Percentiles rank a stretch among this genome's conserved stretches.
Conservation (phyloP, 768 basidiomycete genomes). For the Solioccasus polychromus region DNA sequence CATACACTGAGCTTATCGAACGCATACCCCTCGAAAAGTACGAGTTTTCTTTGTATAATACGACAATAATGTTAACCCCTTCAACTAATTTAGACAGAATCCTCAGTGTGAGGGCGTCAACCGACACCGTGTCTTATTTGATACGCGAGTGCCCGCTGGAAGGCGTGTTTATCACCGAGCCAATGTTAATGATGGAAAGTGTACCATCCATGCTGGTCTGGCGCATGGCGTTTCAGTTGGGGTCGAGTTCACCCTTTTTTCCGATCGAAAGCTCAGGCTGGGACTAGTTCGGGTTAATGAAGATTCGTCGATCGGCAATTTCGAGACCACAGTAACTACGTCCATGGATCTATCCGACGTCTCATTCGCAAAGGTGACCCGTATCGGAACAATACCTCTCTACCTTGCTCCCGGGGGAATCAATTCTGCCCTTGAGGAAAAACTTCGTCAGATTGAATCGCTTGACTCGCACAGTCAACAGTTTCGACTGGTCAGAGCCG, state of each 20-base stretch:
- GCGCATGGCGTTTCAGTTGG: no score
- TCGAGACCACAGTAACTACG: no score
- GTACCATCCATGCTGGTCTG: neutral
- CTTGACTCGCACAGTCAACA: no score
- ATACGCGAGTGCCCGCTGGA: slow-evolving; percentile 13
- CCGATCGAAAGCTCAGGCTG: no score
- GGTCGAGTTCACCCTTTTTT: no score
- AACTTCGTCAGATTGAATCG: neutral
- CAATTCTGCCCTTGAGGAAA: neutral
- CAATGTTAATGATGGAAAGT: neutral
- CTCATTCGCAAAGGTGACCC: neutral
- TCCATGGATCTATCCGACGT: no score
- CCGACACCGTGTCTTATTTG: slow-evolving; percentile 23
- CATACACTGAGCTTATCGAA: slow-evolving; percentile 23
- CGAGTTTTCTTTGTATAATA: neutral
- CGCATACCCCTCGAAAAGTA: slow-evolving; percentile 15
- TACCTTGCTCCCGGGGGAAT: neutral
- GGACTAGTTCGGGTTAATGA: no score
- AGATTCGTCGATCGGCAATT: no score
- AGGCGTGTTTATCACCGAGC: slow-evolving; percentile 5
- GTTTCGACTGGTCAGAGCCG: neutral
- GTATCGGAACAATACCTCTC: slow-evolving; percentile 6
- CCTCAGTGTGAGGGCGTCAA: slow-evolving; percentile 30
- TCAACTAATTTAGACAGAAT: slow-evolving; percentile 17
- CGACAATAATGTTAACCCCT: neutral